Base-by-base conservation (phyloP, 257 asterid genomes). In the Lycium ferocissimum region DNA sequence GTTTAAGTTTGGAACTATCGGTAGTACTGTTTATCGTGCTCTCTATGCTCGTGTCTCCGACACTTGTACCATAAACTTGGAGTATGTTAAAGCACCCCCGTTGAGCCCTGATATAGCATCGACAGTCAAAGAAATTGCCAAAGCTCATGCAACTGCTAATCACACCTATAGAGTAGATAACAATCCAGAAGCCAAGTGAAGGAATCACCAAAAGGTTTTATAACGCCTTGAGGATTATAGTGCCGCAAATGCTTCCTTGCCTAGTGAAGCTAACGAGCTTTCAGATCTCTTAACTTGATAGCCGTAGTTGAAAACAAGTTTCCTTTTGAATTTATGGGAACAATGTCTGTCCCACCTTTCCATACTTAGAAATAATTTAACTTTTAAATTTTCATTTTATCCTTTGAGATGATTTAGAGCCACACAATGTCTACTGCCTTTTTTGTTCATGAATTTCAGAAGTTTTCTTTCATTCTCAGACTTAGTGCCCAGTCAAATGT, bases 201-300 rank as follows among this genome's bases (percentile, higher is more conserved):
- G 90, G 97, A 95, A 85, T 82, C 96, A 81, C 86, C 98, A 37
- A 96, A 91, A 90, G 99, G 98, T 58, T 86, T 96, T 58, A 92
- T 26, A 89, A 86, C 93, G 95, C 82, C 94, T 96, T 89, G 93
- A 89, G 53, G 87, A 89, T 13, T 84, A 79, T 84, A 86, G 26
- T 87, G 87, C 87, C 40, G 80, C 86, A 85, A 88, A 83, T 84
- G 80, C 45, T 57, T 84, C 91, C 89, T 85, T 95, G 53, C 83
- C 98, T n/a, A 89, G 89, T 85, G 95, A 95, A 96, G 99, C 97
- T 96, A 88, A 87, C 82, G 79, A 80, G 37, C 88, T 65, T 45
- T 86, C 57, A 49, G 57, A 83, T 40, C 57, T 83, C 62, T 35
- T 71, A 76, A 81, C n/a, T 73, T 85, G 65, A 58, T 18, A 72